These are phyloP conservation scores for Lentinula novae-zelandiae DNA, from an alignment of 1,284 basidiomycete species.

Conservation along the genomic window DNA sequence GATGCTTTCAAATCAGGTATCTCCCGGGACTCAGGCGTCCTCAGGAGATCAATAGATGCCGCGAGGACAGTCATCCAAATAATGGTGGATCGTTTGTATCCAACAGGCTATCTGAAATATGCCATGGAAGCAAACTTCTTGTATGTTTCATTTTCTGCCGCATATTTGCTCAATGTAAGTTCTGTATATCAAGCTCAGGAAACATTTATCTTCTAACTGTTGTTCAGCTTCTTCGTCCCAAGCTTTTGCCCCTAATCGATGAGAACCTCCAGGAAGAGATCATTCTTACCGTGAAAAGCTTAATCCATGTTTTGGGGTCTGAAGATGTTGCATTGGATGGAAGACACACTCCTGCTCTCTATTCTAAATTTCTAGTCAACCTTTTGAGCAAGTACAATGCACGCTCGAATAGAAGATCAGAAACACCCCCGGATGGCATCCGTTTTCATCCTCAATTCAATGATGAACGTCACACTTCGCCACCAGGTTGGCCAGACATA, in stretches of 20 bases:
- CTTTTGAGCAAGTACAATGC: conserved; percentile 40
- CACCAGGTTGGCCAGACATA: conserved; percentile 37
- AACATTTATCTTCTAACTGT: neutral
- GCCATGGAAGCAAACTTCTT: conserved; percentile 52
- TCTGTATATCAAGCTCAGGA: neutral
- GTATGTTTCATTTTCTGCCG: conserved; percentile 58
- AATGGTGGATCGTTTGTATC: conserved; percentile 41
- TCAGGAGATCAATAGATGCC: conserved; percentile 41
- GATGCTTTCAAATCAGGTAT: conserved; percentile 35
- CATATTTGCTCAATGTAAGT: conserved; percentile 53
- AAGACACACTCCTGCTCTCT: conserved; percentile 47
- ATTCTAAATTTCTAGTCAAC: conserved; percentile 47
- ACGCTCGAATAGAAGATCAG: conserved; percentile 4
- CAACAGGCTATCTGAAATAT: conserved; percentile 44
- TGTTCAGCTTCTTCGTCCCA: conserved; percentile 45
- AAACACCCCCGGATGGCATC: conserved; percentile 12
- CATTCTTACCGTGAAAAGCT: conserved; percentile 33
- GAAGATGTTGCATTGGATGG: conserved; percentile 45
- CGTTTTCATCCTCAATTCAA: conserved; percentile 21
- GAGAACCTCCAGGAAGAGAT: conserved; percentile 39
- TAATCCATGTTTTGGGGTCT: conserved; percentile 46
- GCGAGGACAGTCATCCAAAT: conserved; percentile 47
- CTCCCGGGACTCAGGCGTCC: conserved; percentile 36
- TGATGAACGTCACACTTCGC: conserved; percentile 23
- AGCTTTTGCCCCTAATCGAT: conserved; percentile 38